phyloP scores from a whole-genome alignment of 2,329 filamentous ascomycete genomes.

The Aurifilum marmelostoma region DNA sequence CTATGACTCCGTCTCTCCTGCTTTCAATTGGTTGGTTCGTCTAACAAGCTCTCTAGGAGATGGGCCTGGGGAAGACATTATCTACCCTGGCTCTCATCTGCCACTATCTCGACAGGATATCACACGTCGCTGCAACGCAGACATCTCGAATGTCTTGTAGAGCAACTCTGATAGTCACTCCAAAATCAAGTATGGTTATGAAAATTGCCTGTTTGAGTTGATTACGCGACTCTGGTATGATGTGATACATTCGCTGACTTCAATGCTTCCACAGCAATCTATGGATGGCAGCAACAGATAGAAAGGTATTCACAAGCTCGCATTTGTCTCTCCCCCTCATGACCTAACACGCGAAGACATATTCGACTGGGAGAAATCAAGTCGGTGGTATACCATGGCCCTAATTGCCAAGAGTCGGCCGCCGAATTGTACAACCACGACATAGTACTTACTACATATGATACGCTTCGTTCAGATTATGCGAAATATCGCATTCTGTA shows the following conservation, averaged over 20 bases:
- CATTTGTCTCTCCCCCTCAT: not conserved
- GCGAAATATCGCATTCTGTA: slow-evolving; percentile 19
- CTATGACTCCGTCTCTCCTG: slow-evolving; percentile 10
- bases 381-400: slow-evolving; percentile 33
- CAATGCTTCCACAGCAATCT: slow-evolving; percentile 30
- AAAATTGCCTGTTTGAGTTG: not conserved
- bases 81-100: slow-evolving; percentile 37
- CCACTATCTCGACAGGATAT: slow-evolving; percentile 31
- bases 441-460: slow-evolving; percentile 39
- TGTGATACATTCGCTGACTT: slow-evolving; percentile 13
- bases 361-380: slow-evolving; percentile 28
- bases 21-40: slow-evolving; percentile 6
- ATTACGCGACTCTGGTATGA: not conserved
- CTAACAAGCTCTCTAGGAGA: slow-evolving; percentile 35
- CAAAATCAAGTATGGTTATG: slow-evolving; percentile 28
- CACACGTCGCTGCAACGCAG: slow-evolving; percentile 14
- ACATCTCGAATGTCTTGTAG: slow-evolving; percentile 16
- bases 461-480: slow-evolving; percentile 37
- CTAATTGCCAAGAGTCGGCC: slow-evolving; percentile 24
- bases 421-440: slow-evolving; percentile 33
- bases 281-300: slow-evolving; percentile 36
- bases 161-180: slow-evolving; percentile 34
- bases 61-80: slow-evolving; percentile 42
- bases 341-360: slow-evolving; percentile 30
- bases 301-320: slow-evolving; percentile 29